A percentile compares a stretch with the other conserved stretches of the same genome.
Conservation (phyloP, 1,139 yeast genomes). For the Dujonia santamariae region DNA sequence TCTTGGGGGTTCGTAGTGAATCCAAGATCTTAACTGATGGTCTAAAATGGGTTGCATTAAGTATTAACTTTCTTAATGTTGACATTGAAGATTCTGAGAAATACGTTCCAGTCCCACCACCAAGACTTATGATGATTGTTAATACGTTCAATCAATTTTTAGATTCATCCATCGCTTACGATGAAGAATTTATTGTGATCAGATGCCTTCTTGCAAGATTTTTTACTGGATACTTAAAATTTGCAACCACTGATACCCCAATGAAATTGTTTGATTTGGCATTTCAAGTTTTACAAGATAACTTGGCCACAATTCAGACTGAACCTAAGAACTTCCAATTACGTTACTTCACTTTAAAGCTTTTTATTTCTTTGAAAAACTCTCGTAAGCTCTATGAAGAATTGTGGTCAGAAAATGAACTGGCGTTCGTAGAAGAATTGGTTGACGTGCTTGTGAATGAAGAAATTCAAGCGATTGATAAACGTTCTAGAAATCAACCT, state of each 20-base stretch:
- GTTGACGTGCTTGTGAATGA: slow-evolving; percentile 34
- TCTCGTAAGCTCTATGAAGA: slow-evolving; percentile 23
- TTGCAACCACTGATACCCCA: slow-evolving; percentile 20
- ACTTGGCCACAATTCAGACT: slow-evolving; percentile 43
- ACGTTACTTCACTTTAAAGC: slow-evolving; percentile 45
- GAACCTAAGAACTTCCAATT: slow-evolving; percentile 39
- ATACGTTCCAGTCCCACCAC: slow-evolving; percentile 48
- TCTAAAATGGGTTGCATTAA: slow-evolving; percentile 44
- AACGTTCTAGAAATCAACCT: slow-evolving; percentile 25
- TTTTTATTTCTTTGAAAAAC: slow-evolving; percentile 30
- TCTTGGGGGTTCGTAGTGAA: slow-evolving; percentile 49
- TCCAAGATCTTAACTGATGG: slow-evolving; percentile 41
- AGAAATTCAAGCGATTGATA: slow-evolving; percentile 16
- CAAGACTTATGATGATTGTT: slow-evolving; percentile 59
- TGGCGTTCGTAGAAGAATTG: slow-evolving; percentile 22
- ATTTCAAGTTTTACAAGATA: slow-evolving; percentile 45
- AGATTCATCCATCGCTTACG: slow-evolving; percentile 62
- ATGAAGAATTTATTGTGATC: slow-evolving; percentile 45
- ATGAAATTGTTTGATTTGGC: slow-evolving; percentile 36
- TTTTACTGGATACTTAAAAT: slow-evolving; percentile 25
- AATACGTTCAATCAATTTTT: slow-evolving; percentile 53
- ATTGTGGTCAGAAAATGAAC: slow-evolving; percentile 26
- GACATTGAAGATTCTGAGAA: slow-evolving; percentile 23
- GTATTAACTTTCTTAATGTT: slow-evolving; percentile 44
- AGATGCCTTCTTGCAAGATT: slow-evolving; percentile 54